Evolutionary conservation across 495 filamentous ascomycete genomes (phyloP).

Genomic region (Paragyromitra xinjiangensis): DNA sequence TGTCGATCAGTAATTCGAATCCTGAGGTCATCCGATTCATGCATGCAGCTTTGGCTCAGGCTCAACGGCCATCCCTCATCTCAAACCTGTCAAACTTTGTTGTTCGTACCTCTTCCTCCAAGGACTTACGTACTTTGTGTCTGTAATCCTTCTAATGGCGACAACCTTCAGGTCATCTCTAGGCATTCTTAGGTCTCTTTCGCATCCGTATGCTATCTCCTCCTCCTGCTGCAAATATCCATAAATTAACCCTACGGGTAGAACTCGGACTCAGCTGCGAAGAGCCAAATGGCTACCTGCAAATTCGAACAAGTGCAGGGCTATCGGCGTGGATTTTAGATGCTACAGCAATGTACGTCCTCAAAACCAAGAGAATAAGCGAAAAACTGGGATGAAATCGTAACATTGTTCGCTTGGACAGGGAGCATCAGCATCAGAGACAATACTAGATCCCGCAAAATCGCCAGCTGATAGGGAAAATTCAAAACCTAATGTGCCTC

Average conservation of each 20-base stretch:
- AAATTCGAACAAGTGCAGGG: neutral
- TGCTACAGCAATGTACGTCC: constrained; percentile 38
- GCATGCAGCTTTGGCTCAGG: constrained; percentile 13
- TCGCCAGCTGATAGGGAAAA: neutral
- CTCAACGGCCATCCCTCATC: constrained; percentile 36
- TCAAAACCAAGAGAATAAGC: neutral
- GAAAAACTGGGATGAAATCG: neutral
- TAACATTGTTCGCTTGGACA: constrained; percentile 9
- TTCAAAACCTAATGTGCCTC: constrained; percentile 34
- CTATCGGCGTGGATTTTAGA: neutral
- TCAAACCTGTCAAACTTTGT: constrained; percentile 20
- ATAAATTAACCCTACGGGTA: constrained; percentile 22
- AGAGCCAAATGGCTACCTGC: constrained; percentile 26
- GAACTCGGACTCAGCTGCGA: constrained; percentile 15
- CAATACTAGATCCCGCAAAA: constrained; percentile 13
- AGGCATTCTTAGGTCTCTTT: constrained; percentile 18
- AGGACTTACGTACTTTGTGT: constrained; percentile 8
- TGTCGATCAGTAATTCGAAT: constrained; percentile 21
- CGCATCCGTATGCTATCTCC: constrained; percentile 28
- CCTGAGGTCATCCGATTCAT: constrained; percentile 31
- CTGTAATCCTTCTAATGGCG: constrained; percentile 26
- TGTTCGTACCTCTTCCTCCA: constrained; percentile 6
- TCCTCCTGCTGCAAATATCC: neutral
- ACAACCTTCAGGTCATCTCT: constrained; percentile 17
- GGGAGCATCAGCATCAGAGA: constrained; percentile 3